These are phyloP conservation scores for Pancytospora philotis DNA, from an alignment of 371 early-diverging fungal species.

Conservation along the genomic window DNA sequence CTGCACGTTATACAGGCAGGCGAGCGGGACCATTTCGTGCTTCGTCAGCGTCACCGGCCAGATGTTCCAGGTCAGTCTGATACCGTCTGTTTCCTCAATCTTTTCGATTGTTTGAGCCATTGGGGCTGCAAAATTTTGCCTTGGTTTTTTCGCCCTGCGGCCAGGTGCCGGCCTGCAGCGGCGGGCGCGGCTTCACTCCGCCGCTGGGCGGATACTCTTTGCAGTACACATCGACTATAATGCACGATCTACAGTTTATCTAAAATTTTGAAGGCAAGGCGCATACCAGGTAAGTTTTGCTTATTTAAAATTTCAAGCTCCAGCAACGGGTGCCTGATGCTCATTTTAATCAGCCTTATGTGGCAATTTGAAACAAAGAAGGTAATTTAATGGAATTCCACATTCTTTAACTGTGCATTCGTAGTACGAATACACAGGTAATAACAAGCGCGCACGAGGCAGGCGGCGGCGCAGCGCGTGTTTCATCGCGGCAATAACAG, in stretches of 20 bases:
- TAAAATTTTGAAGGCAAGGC: too few relatives aligned
- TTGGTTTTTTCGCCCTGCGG: too few relatives aligned
- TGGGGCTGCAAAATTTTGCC: conserved; percentile 14
- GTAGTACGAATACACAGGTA: too few relatives aligned
- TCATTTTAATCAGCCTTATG: too few relatives aligned
- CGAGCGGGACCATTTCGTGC: conserved; percentile 84
- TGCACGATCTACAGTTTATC: too few relatives aligned
- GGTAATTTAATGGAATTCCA: too few relatives aligned
- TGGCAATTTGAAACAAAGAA: too few relatives aligned
- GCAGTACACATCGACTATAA: neutral
- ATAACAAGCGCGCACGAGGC: neutral
- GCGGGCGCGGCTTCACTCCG: neutral
- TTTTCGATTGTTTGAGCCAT: conserved; percentile 58
- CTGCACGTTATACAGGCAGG: conserved; percentile 84
- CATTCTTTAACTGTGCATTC: too few relatives aligned
- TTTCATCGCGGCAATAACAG: neutral
- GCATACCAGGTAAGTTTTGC: too few relatives aligned
- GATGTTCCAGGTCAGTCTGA: conserved; percentile 90
- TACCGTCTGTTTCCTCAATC: conserved; percentile 60
- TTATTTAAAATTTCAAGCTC: too few relatives aligned
- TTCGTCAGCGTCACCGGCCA: conserved; percentile 83
- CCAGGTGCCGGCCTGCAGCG: too few relatives aligned
- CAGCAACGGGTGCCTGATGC: too few relatives aligned
- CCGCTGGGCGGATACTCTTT: neutral
- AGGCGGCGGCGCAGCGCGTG: neutral